Evolutionary conservation across 139 green algal genomes (phyloP).

Genomic region (Haematococcus lacustris): DNA sequence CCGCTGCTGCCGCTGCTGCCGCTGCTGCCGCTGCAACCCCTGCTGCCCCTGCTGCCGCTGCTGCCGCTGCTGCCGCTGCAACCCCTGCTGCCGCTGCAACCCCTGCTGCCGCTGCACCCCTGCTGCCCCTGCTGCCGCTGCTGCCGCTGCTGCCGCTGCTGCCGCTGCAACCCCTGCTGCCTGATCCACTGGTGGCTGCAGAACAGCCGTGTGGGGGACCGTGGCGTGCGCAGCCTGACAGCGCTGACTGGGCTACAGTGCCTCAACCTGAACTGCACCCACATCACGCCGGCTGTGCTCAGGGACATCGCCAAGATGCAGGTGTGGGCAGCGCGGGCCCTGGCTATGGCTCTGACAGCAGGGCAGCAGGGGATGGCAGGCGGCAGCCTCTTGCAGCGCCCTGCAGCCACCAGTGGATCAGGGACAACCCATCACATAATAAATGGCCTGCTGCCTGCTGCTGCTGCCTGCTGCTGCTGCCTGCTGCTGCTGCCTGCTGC

Average conservation of each 20-base stretch:
- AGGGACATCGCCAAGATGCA: constrained; percentile 5
- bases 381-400: neutral
- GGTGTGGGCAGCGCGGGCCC: neutral
- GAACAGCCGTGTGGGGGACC: neutral
- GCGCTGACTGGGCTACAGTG: neutral
- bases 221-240: neutral
- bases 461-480: too few species aligned
- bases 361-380: neutral
- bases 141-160: too few species aligned
- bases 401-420: neutral
- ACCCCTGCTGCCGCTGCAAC: too few species aligned
- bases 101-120: too few species aligned
- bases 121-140: too few species aligned
- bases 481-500: too few species aligned
- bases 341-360: neutral
- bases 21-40: too few species aligned
- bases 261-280: constrained; percentile 4
- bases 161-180: too few species aligned
- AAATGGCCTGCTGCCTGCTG: neutral
- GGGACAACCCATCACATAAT: neutral
- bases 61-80: too few species aligned
- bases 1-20: too few species aligned
- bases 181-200: neutral
- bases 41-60: too few species aligned
- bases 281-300: neutral